Evolutionary conservation across 2,329 filamentous ascomycete species (phyloP).

Genomic region (Colletotrichum sp.): DNA sequence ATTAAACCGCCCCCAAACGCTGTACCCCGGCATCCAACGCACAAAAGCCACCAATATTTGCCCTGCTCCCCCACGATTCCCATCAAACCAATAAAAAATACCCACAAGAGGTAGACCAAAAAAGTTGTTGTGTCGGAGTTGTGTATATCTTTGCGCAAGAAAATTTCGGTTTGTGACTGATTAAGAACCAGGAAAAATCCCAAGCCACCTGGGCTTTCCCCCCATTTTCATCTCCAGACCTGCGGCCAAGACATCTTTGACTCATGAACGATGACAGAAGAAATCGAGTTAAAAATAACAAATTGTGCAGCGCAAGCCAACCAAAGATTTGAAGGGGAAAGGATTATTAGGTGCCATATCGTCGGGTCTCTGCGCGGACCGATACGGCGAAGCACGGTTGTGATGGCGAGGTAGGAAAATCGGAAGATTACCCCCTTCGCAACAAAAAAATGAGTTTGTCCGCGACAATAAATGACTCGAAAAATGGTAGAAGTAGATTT

Average conservation of each 20-base stretch:
- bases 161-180: slow-evolving; percentile 10
- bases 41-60: slow-evolving; percentile 1
- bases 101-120: slow-evolving; percentile 4
- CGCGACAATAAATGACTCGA: slow-evolving; percentile 21
- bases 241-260: slow-evolving; percentile 21
- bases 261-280: slow-evolving; percentile 27
- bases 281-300: slow-evolving; percentile 31
- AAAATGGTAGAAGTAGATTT: slow-evolving; percentile 27
- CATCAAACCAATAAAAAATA: slow-evolving; percentile 18
- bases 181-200: slow-evolving; percentile 29
- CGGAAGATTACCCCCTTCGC: neutral
- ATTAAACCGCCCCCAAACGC: neutral
- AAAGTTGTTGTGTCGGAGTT: slow-evolving; percentile 3
- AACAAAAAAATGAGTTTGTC: slow-evolving; percentile 4
- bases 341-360: slow-evolving; percentile 18
- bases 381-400: neutral
- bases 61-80: neutral
- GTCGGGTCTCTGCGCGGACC: neutral
- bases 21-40: neutral
- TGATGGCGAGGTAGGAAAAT: neutral
- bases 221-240: slow-evolving; percentile 33
- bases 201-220: slow-evolving; percentile 41
- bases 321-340: neutral
- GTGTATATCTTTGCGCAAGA: slow-evolving; percentile 11
- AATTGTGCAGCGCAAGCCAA: slow-evolving; percentile 19